Evolutionary conservation across 2,329 filamentous ascomycete genomes (phyloP).

Genomic region (Pseudocercospora macadamiae): DNA sequence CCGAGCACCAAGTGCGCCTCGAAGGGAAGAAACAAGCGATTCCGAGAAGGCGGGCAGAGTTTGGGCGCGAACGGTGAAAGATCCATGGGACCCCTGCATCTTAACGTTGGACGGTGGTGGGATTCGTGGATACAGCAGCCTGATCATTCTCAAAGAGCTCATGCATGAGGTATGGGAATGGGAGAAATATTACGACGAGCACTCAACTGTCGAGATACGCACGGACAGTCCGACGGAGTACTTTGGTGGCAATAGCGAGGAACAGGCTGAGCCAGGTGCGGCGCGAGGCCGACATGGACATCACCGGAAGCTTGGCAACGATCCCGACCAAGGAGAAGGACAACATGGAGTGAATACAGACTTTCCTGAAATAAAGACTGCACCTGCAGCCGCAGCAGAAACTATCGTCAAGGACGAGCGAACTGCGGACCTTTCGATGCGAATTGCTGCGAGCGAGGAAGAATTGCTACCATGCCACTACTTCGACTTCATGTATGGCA

Average conservation of each 20-base stretch:
- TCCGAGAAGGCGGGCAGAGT: conserved; percentile 45
- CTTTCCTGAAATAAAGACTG: conserved; percentile 9
- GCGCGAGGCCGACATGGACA: conserved; percentile 19
- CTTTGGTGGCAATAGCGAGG: conserved; percentile 8
- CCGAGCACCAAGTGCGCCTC: conserved; percentile 31
- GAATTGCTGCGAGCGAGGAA: conserved; percentile 43
- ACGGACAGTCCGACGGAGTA: conserved; percentile 27
- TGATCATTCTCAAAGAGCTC: conserved; percentile 52
- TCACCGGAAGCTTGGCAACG: conserved; percentile 19
- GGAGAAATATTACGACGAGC: conserved; percentile 44
- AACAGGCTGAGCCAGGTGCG: conserved; percentile 23
- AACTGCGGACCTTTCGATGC: conserved; percentile 24
- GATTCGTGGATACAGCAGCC: conserved; percentile 55
- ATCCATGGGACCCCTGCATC: conserved; percentile 54
- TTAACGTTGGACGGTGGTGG: conserved; percentile 55
- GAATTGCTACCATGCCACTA: conserved; percentile 55
- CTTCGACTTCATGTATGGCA: conserved; percentile 59
- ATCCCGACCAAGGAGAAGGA: conserved; percentile 21
- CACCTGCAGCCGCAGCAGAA: conserved; percentile 21
- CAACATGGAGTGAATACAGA: conserved; percentile 22
- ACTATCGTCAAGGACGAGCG: conserved; percentile 24
- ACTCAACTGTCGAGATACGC: conserved; percentile 17
- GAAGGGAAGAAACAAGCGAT: conserved; percentile 40
- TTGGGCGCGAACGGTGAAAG: conserved; percentile 48
- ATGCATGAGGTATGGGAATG: conserved; percentile 53